Conservation (phyloP, 1,284 basidiomycete genomes). For the Irpex rosettiformis region DNA sequence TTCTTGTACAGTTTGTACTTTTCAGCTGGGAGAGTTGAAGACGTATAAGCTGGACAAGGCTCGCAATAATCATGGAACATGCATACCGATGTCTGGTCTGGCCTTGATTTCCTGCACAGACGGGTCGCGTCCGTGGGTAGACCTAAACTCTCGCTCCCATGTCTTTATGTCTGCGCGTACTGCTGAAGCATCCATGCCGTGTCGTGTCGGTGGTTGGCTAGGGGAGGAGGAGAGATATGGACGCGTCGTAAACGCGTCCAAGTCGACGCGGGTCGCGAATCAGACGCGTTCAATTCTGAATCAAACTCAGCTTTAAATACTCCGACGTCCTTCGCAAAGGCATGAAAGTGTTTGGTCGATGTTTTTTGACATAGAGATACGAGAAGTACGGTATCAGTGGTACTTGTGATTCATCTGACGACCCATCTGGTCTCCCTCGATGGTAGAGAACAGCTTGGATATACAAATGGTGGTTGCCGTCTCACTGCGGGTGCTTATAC, state of each 20-base stretch:
- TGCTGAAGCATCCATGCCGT: constrained; percentile 41
- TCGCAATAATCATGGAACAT: no score
- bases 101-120: constrained; percentile 77
- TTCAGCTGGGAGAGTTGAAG: constrained; percentile 49
- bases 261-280: neutral
- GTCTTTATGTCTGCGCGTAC: constrained; percentile 76
- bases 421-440: no score
- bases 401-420: neutral
- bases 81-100: constrained; percentile 67
- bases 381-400: neutral
- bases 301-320: neutral
- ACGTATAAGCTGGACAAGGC: no score
- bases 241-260: constrained; percentile 13
- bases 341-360: no score
- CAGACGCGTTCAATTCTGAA: neutral
- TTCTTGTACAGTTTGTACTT: constrained; percentile 84
- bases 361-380: no score
- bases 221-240: neutral
- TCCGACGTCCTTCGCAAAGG: neutral
- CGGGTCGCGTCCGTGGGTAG: constrained; percentile 57
- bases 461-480: no score
- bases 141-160: constrained; percentile 79
- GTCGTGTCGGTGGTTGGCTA: neutral
- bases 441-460: no score
- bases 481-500: no score